phyloP scores from a whole-genome alignment of 305 asterid genomes.

The Fraxinus latifolia region DNA sequence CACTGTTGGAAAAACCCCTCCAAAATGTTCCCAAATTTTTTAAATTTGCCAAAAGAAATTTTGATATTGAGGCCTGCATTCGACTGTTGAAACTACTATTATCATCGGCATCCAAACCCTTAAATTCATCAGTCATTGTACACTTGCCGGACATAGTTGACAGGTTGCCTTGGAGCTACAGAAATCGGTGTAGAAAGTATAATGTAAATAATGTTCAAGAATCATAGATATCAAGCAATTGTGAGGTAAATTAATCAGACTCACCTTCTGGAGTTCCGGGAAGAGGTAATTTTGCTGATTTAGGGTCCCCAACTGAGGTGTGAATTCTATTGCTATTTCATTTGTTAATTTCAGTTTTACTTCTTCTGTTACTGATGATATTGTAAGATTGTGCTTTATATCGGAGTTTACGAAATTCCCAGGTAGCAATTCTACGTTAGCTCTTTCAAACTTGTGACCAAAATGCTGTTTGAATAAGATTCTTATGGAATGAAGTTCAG shows the following conservation, averaged over 20 bases:
- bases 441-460: conserved; percentile 33
- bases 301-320: not conserved
- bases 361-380: conserved; percentile 17
- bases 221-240: not conserved
- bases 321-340: conserved; percentile 27
- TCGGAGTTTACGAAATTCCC: conserved; percentile 27
- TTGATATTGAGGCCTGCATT: not conserved
- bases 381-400: conserved; percentile 15
- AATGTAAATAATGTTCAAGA: not conserved
- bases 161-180: not conserved
- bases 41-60: not conserved
- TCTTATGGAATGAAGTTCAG: conserved; percentile 31
- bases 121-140: not conserved
- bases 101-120: not conserved
- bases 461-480: conserved; percentile 25
- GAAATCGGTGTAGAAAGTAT: not conserved
- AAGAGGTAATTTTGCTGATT: not conserved
- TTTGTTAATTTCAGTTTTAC: conserved; percentile 17
- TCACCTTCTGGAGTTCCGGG: not conserved
- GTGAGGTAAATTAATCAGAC: not conserved
- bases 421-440: conserved; percentile 31
- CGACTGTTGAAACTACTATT: not conserved
- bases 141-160: not conserved
- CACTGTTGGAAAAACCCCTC: not conserved
- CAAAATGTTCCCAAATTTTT: not conserved